Conservation (phyloP, 116 monocot species). For the Phalaenopsis hybrid region DNA sequence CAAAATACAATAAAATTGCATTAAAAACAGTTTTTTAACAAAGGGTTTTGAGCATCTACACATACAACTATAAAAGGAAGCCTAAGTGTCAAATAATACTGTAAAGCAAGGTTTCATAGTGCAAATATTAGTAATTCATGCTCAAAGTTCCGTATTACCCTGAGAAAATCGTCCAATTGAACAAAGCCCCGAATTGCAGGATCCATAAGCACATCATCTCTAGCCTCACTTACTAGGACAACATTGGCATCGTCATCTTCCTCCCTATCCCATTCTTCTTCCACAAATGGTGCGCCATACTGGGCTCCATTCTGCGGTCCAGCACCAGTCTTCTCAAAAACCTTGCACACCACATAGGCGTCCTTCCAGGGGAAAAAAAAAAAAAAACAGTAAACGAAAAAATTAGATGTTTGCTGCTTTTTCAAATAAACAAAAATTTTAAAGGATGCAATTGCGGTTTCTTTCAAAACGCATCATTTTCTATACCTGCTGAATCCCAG, state of each 20-base stretch:
- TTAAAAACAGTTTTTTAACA: too few species aligned
- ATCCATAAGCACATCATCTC: neutral
- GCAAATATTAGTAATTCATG: neutral
- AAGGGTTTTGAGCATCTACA: too few species aligned
- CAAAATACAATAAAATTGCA: too few species aligned
- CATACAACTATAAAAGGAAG: too few species aligned
- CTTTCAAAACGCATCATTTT: neutral
- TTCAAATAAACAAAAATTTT: neutral
- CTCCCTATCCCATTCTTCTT: constrained; percentile 67
- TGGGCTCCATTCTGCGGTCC: constrained; percentile 94
- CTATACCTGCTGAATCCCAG: constrained; percentile 1
- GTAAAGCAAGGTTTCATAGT: too few species aligned
- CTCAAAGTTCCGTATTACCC: constrained; percentile 8
- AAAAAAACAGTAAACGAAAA: neutral
- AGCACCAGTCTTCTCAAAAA: constrained; percentile 75
- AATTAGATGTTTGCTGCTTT: neutral
- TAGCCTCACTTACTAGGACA: constrained; percentile 2
- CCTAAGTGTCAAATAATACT: too few species aligned
- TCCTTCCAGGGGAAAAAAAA: constrained; percentile 24
- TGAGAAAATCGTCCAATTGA: constrained; percentile 22
- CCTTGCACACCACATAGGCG: constrained; percentile 70
- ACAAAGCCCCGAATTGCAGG: constrained; percentile 8
- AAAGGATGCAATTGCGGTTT: neutral
- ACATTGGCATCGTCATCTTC: constrained; percentile 17
- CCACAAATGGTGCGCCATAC: constrained; percentile 73